Evolutionary conservation across 1,284 basidiomycete genomes (phyloP).

Genomic region (Entoloma clypeatum): DNA sequence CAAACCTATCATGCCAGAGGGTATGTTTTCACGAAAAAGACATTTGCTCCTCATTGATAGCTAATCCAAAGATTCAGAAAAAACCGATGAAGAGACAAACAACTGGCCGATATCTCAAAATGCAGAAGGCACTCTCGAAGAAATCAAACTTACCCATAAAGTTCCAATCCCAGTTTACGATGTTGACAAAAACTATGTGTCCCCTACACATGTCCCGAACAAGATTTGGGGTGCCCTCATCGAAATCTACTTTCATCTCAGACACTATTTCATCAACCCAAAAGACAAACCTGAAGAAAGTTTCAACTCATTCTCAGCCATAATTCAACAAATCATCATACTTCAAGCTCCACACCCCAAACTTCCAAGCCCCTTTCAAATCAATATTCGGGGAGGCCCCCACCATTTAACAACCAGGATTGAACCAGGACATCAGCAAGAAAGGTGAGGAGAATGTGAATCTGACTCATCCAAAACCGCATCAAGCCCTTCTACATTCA

Average conservation of each 20-base stretch:
- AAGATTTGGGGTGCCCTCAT: slow-evolving; percentile 1
- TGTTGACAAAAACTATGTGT: not conserved
- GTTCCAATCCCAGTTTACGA: not conserved
- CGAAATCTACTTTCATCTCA: not conserved
- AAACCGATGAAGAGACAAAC: not conserved
- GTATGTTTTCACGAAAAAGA: too few species aligned
- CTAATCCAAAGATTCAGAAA: too few species aligned
- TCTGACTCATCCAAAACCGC: too few species aligned
- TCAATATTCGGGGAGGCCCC: too few species aligned
- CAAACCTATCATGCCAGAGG: too few species aligned
- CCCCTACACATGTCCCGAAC: not conserved
- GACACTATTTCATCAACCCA: slow-evolving; percentile 1
- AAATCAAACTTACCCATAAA: not conserved
- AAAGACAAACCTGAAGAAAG: not conserved
- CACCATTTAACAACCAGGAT: too few species aligned
- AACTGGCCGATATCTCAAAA: not conserved
- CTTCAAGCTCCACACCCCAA: not conserved
- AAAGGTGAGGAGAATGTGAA: too few species aligned
- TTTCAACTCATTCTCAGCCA: not conserved
- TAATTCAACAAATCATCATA: slow-evolving; percentile 3
- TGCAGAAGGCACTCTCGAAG: not conserved
- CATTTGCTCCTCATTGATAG: too few species aligned
- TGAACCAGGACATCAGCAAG: too few species aligned
- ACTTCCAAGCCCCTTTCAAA: slow-evolving; percentile 1
- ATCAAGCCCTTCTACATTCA: too few species aligned